Evolutionary conservation across 2,329 filamentous ascomycete species (phyloP).

Genomic region (Pseudopyrenochaeta lycopersici): DNA sequence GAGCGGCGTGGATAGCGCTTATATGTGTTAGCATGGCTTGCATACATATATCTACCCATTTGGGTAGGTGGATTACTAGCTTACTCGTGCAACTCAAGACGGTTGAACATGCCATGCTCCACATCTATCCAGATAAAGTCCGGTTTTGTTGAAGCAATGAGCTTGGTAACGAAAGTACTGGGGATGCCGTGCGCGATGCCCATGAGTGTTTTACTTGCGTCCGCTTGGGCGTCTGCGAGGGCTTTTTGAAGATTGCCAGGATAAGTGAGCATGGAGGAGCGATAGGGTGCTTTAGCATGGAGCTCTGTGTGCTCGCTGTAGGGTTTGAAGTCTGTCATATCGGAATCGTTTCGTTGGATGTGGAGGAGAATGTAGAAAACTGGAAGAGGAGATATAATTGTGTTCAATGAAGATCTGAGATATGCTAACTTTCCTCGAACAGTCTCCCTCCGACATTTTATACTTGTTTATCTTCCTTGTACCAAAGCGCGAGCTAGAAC

Average conservation of each 20-base stretch:
- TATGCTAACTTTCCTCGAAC: background rate
- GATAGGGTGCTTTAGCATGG: slow-evolving; percentile 31
- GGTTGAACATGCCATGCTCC: slow-evolving; percentile 39
- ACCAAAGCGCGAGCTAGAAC: background rate
- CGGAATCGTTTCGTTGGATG: background rate
- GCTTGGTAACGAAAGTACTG: slow-evolving; percentile 36
- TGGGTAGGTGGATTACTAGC: background rate
- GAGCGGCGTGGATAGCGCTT: slow-evolving; percentile 36
- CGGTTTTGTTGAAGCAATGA: slow-evolving; percentile 35
- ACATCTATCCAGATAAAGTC: slow-evolving; percentile 41
- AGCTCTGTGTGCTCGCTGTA: slow-evolving; percentile 35
- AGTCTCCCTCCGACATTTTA: background rate
- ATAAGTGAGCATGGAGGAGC: slow-evolving; percentile 31
- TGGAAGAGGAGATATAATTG: background rate
- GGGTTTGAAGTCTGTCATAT: slow-evolving; percentile 27
- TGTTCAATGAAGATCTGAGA: background rate
- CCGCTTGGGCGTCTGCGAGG: slow-evolving; percentile 29
- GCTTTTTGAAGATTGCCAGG: slow-evolving; percentile 33
- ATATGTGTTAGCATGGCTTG: background rate
- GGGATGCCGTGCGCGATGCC: slow-evolving; percentile 38
- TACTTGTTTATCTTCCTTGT: background rate
- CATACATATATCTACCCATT: background rate
- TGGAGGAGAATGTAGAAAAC: background rate
- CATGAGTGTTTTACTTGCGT: slow-evolving; percentile 33
- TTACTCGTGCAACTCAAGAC: slow-evolving; percentile 35